Conservation (phyloP, 805 yeast species). For the Starmerella ratchasimensis region DNA sequence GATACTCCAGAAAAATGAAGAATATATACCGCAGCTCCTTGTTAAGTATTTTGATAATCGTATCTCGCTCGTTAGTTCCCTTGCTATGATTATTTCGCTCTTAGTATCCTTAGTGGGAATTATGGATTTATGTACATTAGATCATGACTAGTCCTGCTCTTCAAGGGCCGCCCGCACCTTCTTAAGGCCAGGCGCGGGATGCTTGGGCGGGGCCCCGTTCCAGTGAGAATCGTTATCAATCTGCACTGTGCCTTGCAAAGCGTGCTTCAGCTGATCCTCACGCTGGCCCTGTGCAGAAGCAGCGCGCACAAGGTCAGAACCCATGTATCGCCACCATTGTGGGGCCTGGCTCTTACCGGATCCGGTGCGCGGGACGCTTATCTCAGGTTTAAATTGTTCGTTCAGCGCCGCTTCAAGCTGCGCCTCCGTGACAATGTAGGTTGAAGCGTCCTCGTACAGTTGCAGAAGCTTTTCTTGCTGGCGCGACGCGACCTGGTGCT, state of each 20-base stretch:
- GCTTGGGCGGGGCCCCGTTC: too few species aligned
- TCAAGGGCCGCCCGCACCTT: not conserved
- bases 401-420: constrained; percentile 12
- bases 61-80: too few species aligned
- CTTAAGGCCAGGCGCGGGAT: constrained; percentile 8
- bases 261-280: constrained; percentile 6
- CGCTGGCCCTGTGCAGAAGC: constrained; percentile 1
- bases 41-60: too few species aligned
- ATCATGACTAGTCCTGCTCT: too few species aligned
- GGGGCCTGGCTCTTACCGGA: constrained; percentile 11
- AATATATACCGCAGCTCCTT: too few species aligned
- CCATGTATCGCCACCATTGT: constrained; percentile 9
- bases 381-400: constrained; percentile 11
- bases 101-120: too few species aligned
- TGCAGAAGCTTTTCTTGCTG: constrained; percentile 48
- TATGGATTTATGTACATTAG: too few species aligned
- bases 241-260: constrained; percentile 6
- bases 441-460: constrained; percentile 37
- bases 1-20: too few species aligned
- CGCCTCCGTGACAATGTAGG: constrained; percentile 12
- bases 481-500: constrained; percentile 38
- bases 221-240: too few species aligned
- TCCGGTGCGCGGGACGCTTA: constrained; percentile 8
- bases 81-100: too few species aligned
- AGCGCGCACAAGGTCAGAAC: constrained; percentile 1